phyloP scores from a whole-genome alignment of 805 yeast species.

The Myxozyma melibiosi region DNA sequence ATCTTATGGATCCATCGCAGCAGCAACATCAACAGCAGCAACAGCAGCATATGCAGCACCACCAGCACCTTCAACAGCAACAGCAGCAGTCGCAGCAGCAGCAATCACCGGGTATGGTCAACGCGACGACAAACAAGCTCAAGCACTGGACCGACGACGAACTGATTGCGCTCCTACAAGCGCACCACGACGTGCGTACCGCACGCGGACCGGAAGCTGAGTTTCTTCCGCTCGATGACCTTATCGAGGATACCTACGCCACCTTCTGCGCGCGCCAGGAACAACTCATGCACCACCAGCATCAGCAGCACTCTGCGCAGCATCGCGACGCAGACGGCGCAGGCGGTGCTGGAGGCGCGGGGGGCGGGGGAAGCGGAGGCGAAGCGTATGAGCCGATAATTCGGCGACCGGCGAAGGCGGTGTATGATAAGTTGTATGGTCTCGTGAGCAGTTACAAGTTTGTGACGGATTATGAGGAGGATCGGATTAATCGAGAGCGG shows the following conservation, averaged over 20 bases:
- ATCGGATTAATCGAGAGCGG: conserved; percentile 23
- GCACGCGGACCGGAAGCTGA: conserved; percentile 30
- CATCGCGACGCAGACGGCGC: neutral
- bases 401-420: conserved; percentile 28
- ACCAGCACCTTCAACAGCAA: neutral
- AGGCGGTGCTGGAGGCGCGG: conserved; percentile 3
- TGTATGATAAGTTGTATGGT: conserved; percentile 29
- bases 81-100: conserved; percentile 4
- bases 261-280: conserved; percentile 26
- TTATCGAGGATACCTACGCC: conserved; percentile 28
- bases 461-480: conserved; percentile 33
- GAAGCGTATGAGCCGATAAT: conserved; percentile 9
- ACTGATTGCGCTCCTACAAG: conserved; percentile 25
- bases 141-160: conserved; percentile 32
- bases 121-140: conserved; percentile 16
- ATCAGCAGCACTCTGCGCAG: conserved; percentile 1
- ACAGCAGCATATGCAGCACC: neutral
- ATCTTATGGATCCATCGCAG: conserved; percentile 20
- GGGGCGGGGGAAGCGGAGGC: neutral
- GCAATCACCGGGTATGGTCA: neutral
- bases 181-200: conserved; percentile 28
- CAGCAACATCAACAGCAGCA: conserved; percentile 10
- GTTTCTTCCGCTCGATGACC: conserved; percentile 25
- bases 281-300: conserved; percentile 19
- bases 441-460: conserved; percentile 29